Evolutionary conservation across 352 stramenopile genomes (phyloP), one percentile per base, ranked within the genome.

Genomic region (Discostella stelligera): DNA sequence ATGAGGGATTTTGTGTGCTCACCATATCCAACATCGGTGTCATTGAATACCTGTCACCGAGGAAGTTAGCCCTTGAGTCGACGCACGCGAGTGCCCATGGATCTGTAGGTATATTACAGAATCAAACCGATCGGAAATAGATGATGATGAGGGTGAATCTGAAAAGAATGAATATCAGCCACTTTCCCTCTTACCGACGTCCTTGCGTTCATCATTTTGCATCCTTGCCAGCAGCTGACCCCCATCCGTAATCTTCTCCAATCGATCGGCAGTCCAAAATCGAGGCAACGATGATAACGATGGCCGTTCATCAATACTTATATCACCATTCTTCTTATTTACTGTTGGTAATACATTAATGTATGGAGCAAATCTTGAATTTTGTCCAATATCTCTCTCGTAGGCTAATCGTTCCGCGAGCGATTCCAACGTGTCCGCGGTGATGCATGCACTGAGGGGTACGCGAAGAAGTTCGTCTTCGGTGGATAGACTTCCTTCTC

Each of bases 1-100:
- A 63, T 63, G 0, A 4, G 23, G 16, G 10, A n/a, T n/a, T n/a
- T n/a, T 55, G 10, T 32, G 27, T 32, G 2, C 60, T 70, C 25
- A 71, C 63, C 82, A 90, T 89, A 44, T 90, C 84, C n/a, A 90
- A 37, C 32, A 90, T 63, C 18, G 86, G 86, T 52, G 86, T 90
- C 65, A 90, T 84, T 9, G 79, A 66, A 53, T 88, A 91, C 48
- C 66, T 67, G 64, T 91, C 82, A n/a, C 69, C 72, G 14, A 89
- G 54, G 75, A 87, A 92, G 44, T 90, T 89, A 27, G 77, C 80
- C 60, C 86, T 71, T 23, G 86, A 89, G 71, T 88, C 74, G 37
- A 92, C 86, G 72, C 76, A 84, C 18, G 86, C 84, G n/a, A 89
- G 64, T 23, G 86, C 81, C 86, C 86, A 90, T 64, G 65, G 71